A percentile compares a stretch with the other conserved stretches of the same genome.
These are phyloP conservation scores for Bipolaris oryzae DNA, from an alignment of 2,329 filamentous ascomycete species.

Conservation along the genomic window DNA sequence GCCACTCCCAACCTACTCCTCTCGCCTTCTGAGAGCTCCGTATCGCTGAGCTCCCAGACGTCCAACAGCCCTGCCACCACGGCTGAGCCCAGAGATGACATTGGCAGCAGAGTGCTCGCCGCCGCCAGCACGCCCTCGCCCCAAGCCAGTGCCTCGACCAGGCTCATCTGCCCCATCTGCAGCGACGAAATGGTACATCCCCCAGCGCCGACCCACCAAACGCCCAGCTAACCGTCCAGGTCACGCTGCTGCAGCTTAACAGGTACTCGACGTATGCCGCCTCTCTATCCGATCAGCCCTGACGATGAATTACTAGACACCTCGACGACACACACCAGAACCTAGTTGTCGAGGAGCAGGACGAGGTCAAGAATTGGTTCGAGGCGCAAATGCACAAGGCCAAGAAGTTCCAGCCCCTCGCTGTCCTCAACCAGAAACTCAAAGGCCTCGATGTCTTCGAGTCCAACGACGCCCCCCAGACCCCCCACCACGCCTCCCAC, in stretches of 20 bases:
- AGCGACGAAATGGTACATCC: constrained; percentile 87
- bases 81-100: constrained; percentile 71
- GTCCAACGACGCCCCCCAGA: constrained; percentile 73
- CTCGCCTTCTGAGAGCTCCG: constrained; percentile 72
- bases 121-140: constrained; percentile 63
- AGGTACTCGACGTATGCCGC: constrained; percentile 27
- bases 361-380: constrained; percentile 97
- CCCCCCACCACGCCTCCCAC: constrained; percentile 44
- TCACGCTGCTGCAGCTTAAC: constrained; percentile 92
- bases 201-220: constrained; percentile 27
- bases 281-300: constrained; percentile 19
- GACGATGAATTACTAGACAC: constrained; percentile 57
- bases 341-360: constrained; percentile 83
- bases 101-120: constrained; percentile 80
- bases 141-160: constrained; percentile 63
- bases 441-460: constrained; percentile 93
- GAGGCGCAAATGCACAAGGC: constrained; percentile 92
- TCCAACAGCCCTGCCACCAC: constrained; percentile 75
- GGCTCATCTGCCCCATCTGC: constrained; percentile 94
- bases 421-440: constrained; percentile 89
- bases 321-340: constrained; percentile 91
- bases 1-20: constrained; percentile 30
- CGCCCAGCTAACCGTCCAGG: constrained; percentile 56
- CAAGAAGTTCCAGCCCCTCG: constrained; percentile 89
- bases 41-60: constrained; percentile 76